Base-by-base conservation (phyloP, 2,329 filamentous ascomycete species). In the Fusarium nurragi region DNA sequence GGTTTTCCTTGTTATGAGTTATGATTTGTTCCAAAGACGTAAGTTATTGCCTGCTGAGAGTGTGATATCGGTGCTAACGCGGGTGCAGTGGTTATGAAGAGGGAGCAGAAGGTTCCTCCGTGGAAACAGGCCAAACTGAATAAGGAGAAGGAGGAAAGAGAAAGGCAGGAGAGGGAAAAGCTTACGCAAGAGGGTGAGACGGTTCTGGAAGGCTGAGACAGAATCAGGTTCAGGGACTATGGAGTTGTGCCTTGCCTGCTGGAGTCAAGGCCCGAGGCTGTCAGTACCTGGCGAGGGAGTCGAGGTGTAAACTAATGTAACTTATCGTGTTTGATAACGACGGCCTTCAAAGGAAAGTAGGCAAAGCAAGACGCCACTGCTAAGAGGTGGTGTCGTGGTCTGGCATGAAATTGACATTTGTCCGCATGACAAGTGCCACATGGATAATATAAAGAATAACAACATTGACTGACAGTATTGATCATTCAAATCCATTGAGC, bases 1-100 rank as follows among this genome's bases (percentile, higher is more conserved):
- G 3, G 80, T 87, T 28, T 67, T 86, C 6, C 60, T 86, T 14
- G 84, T 87, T 46, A 84, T 83, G 23, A 85, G 84, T 21, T 87
- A 84, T 61, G 80, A 79, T 48, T 70, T 87, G 4, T 86, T 83
- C 72, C 79, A 85, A 41, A 75, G 81, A 73, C 69, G 82, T 83
- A 56, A 76, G 81, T 78, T 32, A 8, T 9, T 14, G 11, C 6
- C 4, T 12, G 5, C 9, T 1, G 19, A 5, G 6, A 1, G 1
- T 11, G 5, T 3, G 13, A 23, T 25, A 6, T 6, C 10, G 30
- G 16, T 12, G 13, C 60, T 67, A 45, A 62, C 3, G 6, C 3
- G 7, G 11, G 13, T 5, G 14, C 41, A 77, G 75, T 78, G 65
- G 75, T 64, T 7, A 55, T 76, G 41, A 75, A 75, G 8, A 69